These are phyloP conservation scores for Vitellaria paradoxa DNA, from an alignment of 179 eudicot genomes.

Conservation along the genomic window DNA sequence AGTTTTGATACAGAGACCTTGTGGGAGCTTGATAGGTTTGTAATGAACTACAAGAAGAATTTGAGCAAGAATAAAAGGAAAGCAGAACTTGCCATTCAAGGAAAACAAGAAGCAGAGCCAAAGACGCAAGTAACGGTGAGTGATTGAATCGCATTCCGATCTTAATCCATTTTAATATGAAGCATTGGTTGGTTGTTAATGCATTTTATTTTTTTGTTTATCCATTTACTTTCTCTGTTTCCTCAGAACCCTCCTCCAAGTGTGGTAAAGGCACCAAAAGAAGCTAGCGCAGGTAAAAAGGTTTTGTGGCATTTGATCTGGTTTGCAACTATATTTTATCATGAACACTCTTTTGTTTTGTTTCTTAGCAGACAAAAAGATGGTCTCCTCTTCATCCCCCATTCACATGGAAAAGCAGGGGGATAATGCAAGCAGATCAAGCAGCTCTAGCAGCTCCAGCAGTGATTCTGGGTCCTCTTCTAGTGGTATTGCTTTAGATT, in stretches of 20 bases:
- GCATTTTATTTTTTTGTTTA: background rate
- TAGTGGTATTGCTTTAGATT: conserved; percentile 42
- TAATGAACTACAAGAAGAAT: conserved; percentile 61
- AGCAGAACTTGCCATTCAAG: conserved; percentile 43
- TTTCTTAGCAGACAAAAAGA: conserved; percentile 38
- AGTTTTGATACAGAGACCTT: conserved; percentile 74
- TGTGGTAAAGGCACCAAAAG: conserved; percentile 33
- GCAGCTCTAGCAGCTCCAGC: conserved; percentile 55
- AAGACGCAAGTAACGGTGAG: conserved; percentile 29
- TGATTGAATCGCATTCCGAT: background rate
- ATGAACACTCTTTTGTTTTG: background rate
- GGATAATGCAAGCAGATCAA: conserved; percentile 28
- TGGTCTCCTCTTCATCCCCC: conserved; percentile 38
- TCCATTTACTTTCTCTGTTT: background rate
- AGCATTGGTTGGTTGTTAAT: conserved; percentile 6
- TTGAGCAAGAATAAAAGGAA: conserved; percentile 60
- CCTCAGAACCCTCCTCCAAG: conserved; percentile 38
- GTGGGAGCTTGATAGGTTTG: conserved; percentile 84
- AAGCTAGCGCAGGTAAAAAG: conserved; percentile 39
- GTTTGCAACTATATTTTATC: background rate
- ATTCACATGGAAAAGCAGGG: conserved; percentile 45
- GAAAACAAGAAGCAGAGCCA: conserved; percentile 20
- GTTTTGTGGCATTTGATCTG: background rate
- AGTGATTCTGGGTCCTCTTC: conserved; percentile 57
- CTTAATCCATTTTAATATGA: background rate